These are phyloP conservation scores for Aspergillus sp. DNA, from an alignment of 2,329 filamentous ascomycete genomes.

Conservation along the genomic window DNA sequence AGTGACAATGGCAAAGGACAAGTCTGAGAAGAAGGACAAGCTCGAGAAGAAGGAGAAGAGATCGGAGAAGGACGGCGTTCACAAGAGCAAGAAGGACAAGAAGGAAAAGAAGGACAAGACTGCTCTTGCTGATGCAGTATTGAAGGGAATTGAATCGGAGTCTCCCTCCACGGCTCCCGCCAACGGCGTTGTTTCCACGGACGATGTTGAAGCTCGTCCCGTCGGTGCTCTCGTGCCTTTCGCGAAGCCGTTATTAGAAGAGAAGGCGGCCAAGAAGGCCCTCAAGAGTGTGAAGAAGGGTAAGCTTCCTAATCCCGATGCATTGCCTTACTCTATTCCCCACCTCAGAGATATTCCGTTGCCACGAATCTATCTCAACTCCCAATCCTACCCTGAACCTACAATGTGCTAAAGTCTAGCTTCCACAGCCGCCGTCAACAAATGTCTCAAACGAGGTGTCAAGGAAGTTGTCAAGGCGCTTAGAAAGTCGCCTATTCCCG, in stretches of 20 bases:
- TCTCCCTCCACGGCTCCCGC: slow-evolving; percentile 20
- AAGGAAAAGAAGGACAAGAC: slow-evolving; percentile 46
- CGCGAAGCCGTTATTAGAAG: slow-evolving; percentile 50
- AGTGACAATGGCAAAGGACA: slow-evolving; percentile 47
- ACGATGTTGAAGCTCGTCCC: slow-evolving; percentile 34
- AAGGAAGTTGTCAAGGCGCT: slow-evolving; percentile 99
- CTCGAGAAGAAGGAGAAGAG: slow-evolving; percentile 46
- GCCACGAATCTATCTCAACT: neutral
- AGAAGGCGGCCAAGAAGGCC: slow-evolving; percentile 53
- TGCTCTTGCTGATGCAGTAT: slow-evolving; percentile 37
- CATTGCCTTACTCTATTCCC: neutral
- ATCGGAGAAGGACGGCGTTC: slow-evolving; percentile 46
- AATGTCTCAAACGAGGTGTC: slow-evolving; percentile 93
- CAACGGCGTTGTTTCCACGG: slow-evolving; percentile 26
- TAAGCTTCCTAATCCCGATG: slow-evolving; percentile 22
- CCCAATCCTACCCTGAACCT: neutral
- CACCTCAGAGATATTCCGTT: neutral
- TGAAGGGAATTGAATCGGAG: slow-evolving; percentile 37
- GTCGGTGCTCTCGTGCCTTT: slow-evolving; percentile 51
- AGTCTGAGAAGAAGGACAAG: slow-evolving; percentile 48
- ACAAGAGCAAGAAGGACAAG: slow-evolving; percentile 49
- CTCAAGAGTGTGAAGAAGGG: slow-evolving; percentile 54
- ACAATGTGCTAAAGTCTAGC: slow-evolving; percentile 18
- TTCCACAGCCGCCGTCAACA: slow-evolving; percentile 80
- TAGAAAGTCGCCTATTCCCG: slow-evolving; percentile 78